These are phyloP conservation scores for Solanum hybrid DNA, from an alignment of 305 asterid species.

Conservation along the genomic window DNA sequence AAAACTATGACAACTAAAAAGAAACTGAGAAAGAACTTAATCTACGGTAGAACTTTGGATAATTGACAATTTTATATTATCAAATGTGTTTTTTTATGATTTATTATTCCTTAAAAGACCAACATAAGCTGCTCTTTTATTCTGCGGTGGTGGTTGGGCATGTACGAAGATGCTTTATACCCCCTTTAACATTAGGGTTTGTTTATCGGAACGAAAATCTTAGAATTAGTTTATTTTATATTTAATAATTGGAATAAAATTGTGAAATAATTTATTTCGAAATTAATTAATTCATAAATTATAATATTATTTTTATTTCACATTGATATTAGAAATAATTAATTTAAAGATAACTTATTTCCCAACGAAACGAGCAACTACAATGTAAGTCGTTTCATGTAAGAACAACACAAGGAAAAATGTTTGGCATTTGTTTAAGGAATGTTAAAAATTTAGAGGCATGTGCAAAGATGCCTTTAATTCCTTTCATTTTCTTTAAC, in stretches of 20 bases:
- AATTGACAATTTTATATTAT: not conserved
- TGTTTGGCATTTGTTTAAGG: too few relatives aligned
- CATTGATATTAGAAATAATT: not conserved
- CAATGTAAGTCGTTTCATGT: not conserved
- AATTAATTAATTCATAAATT: not conserved
- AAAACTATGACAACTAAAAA: too few relatives aligned
- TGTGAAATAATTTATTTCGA: not conserved
- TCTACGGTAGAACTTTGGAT: not conserved
- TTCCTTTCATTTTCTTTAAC: too few relatives aligned
- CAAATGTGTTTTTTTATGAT: too few relatives aligned
- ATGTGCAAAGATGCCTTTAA: constrained; percentile 15
- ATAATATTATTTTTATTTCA: not conserved
- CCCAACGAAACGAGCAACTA: accelerated
- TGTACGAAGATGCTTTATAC: not conserved
- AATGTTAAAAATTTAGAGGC: not conserved
- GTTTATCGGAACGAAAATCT: too few relatives aligned
- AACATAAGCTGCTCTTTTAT: not conserved
- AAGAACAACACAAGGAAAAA: too few relatives aligned
- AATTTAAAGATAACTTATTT: not conserved
- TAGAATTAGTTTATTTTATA: too few relatives aligned
- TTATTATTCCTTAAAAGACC: not conserved
- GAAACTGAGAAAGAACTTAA: not conserved
- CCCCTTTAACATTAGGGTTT: too few relatives aligned
- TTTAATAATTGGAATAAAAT: too few relatives aligned
- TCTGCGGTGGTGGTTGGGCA: not conserved